Percentiles rank a stretch among this genome's conserved stretches.
Conservation (phyloP, 129 eudicot species). For the Smallanthus sonchifolius region DNA sequence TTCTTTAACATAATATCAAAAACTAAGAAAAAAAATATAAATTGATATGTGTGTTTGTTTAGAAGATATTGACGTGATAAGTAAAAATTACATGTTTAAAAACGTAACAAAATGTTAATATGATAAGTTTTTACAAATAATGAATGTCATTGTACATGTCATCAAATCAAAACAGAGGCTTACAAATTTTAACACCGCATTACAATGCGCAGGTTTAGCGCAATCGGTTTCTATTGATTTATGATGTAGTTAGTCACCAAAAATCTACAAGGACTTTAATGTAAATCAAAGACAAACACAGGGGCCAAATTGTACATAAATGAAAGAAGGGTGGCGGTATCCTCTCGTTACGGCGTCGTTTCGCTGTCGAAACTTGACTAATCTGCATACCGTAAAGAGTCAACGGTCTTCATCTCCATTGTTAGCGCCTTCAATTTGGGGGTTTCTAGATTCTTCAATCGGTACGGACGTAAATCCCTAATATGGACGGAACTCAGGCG, state of each 20-base stretch:
- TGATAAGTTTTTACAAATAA: no score
- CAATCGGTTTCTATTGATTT: no score
- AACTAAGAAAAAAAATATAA: no score
- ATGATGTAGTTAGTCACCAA: not conserved
- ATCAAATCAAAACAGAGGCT: no score
- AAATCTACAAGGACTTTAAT: not conserved
- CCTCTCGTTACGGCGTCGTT: constrained; percentile 14
- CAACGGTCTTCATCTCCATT: constrained; percentile 7
- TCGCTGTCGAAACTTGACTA: constrained; percentile 8
- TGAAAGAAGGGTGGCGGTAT: not conserved
- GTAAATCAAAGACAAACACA: not conserved
- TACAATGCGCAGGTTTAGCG: no score
- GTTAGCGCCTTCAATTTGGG: not conserved
- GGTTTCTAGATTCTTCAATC: constrained; percentile 4
- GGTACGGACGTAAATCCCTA: not conserved
- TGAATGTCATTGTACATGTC: no score
- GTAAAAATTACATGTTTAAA: no score
- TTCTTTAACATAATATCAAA: no score
- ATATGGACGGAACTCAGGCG: constrained; percentile 47
- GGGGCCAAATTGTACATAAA: constrained; percentile 3
- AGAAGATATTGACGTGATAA: no score
- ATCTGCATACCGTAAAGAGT: constrained; percentile 10
- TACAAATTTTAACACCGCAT: no score
- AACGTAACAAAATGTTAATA: no score
- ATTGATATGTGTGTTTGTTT: no score